phyloP scores from a whole-genome alignment of 257 asterid species.

The Solanum lycopersicoides region DNA sequence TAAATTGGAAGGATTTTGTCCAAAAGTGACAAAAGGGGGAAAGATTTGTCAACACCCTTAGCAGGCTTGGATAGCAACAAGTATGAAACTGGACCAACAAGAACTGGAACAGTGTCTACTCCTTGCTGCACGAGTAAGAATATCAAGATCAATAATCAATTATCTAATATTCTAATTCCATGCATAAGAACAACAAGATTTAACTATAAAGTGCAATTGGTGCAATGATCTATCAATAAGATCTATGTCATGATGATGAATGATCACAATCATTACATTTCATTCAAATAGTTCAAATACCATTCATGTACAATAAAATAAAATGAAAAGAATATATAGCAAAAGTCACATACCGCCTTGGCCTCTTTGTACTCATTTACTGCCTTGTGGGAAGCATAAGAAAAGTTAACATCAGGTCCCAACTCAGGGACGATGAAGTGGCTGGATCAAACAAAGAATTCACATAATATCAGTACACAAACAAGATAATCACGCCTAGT shows the following conservation, averaged over 20 bases:
- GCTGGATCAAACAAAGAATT: conserved; percentile 10
- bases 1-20: conserved; percentile 45
- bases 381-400: conserved; percentile 30
- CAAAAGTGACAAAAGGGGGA: conserved; percentile 31
- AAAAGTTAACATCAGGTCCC: conserved; percentile 20
- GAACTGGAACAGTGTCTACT: conserved; percentile 37
- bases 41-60: conserved; percentile 36
- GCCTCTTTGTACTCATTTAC: conserved; percentile 23
- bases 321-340: not conserved
- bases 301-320: not conserved
- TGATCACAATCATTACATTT: not conserved
- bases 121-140: conserved; percentile 26
- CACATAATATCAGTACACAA: not conserved
- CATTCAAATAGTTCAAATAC: not conserved
- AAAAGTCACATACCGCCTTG: conserved; percentile 15
- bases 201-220: not conserved
- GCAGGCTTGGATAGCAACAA: conserved; percentile 47
- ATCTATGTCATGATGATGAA: not conserved
- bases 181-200: not conserved
- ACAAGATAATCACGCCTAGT: not conserved
- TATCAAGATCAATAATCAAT: not conserved
- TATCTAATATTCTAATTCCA: not conserved
- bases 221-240: not conserved
- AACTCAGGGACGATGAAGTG: conserved; percentile 30
- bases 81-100: conserved; percentile 46